Evolutionary conservation across 1,284 basidiomycete species (phyloP).

Genomic region (Ustilago bromivora): DNA sequence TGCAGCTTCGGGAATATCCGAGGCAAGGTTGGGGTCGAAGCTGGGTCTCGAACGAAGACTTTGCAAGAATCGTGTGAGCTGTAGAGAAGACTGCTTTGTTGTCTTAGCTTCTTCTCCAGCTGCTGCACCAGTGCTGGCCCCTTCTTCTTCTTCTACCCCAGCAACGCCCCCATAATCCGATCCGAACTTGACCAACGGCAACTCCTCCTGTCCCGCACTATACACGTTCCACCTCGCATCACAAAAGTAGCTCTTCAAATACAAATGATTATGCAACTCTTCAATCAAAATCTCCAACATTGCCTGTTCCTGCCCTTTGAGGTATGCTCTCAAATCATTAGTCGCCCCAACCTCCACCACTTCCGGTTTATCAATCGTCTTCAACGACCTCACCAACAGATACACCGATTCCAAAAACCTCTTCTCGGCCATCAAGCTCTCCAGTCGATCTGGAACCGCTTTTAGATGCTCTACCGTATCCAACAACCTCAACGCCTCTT

Average conservation of each 20-base stretch:
- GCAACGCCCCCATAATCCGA: conserved; percentile 34
- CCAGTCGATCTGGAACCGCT: conserved; percentile 89
- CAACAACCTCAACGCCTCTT: conserved; percentile 64
- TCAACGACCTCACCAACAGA: conserved; percentile 87
- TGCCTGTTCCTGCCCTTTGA: conserved; percentile 81
- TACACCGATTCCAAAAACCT: conserved; percentile 89
- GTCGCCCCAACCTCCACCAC: conserved; percentile 94
- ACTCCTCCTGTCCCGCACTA: conserved; percentile 78
- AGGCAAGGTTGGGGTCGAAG: conserved; percentile 52
- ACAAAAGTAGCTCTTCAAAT: conserved; percentile 95
- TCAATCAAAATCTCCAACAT: conserved; percentile 84
- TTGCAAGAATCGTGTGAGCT: conserved; percentile 53
- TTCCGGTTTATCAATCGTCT: conserved; percentile 89
- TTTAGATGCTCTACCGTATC: conserved; percentile 76
- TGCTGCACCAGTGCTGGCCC: not conserved
- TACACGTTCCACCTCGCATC: conserved; percentile 92
- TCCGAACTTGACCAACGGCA: conserved; percentile 62
- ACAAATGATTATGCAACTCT: conserved; percentile 96
- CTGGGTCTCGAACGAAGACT: conserved; percentile 42
- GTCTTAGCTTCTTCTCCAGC: not conserved
- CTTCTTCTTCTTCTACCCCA: not conserved
- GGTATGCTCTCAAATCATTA: conserved; percentile 86
- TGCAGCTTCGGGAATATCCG: conserved; percentile 41
- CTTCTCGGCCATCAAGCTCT: conserved; percentile 95
- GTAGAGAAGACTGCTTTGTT: conserved; percentile 14